Conservation (phyloP, 2,329 filamentous ascomycete genomes). For the Exophiala xenobiotica region DNA sequence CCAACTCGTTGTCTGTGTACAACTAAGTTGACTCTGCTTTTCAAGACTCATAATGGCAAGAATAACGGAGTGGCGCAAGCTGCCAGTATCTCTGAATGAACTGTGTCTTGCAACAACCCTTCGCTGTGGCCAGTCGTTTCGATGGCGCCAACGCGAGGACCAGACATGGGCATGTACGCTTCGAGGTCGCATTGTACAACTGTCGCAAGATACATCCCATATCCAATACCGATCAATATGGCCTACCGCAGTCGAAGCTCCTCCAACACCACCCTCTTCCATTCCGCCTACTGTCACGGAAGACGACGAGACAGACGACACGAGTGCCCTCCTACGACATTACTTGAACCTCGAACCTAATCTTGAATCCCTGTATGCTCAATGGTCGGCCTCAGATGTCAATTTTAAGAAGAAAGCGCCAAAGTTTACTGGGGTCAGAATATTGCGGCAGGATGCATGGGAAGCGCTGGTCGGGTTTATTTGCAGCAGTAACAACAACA, state of each 20-base stretch:
- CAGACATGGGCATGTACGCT: constrained; percentile 91
- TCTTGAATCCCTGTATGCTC: constrained; percentile 70
- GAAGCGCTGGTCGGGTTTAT: constrained; percentile 93
- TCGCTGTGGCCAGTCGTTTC: constrained; percentile 91
- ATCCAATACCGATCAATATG: constrained; percentile 77
- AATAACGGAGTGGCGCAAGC: constrained; percentile 78
- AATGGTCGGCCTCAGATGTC: constrained; percentile 81
- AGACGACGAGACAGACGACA: constrained; percentile 51
- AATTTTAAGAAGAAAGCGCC: constrained; percentile 89
- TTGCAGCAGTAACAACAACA: constrained; percentile 99
- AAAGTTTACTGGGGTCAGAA: constrained; percentile 85
- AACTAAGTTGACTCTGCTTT: too few relatives aligned
- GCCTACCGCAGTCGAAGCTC: constrained; percentile 35
- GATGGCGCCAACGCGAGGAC: constrained; percentile 77
- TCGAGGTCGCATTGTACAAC: constrained; percentile 76
- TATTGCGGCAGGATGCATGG: constrained; percentile 93
- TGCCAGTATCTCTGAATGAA: constrained; percentile 79
- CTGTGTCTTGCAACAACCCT: constrained; percentile 93
- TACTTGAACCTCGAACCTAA: constrained; percentile 88
- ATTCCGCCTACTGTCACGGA: constrained; percentile 36
- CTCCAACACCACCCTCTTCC: constrained; percentile 41
- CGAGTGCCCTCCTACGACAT: constrained; percentile 69
- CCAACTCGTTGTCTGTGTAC: too few relatives aligned
- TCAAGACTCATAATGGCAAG: too few relatives aligned
- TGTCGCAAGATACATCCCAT: constrained; percentile 76